Percentiles rank a stretch among this genome's conserved stretches.
These are phyloP conservation scores for Breynia disticha DNA, from an alignment of 441 rosid species.

Conservation along the genomic window DNA sequence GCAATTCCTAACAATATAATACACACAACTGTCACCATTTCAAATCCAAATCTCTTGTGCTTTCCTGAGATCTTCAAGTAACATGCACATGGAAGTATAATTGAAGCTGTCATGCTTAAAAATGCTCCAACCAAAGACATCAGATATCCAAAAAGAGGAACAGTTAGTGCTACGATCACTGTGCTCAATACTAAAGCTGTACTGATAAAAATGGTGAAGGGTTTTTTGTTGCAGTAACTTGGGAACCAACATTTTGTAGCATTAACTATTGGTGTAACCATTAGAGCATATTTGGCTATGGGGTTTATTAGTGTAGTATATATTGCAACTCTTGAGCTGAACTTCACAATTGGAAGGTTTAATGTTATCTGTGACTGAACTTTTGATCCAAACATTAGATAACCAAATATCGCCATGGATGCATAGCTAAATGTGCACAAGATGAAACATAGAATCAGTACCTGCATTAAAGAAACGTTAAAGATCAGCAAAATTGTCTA, in stretches of 20 bases:
- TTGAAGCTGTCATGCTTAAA: constrained; percentile 56
- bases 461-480: constrained; percentile 28
- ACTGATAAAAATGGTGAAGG: constrained; percentile 30
- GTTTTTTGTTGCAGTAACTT: constrained; percentile 25
- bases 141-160: constrained; percentile 68
- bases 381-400: constrained; percentile 65
- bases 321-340: constrained; percentile 66
- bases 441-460: constrained; percentile 58
- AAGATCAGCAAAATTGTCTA: neutral
- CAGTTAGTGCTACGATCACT: constrained; percentile 45
- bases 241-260: constrained; percentile 39
- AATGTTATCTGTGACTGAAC: constrained; percentile 71
- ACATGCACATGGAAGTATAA: constrained; percentile 63
- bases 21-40: constrained; percentile 26
- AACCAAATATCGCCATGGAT: constrained; percentile 73
- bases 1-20: constrained; percentile 31
- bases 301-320: constrained; percentile 76
- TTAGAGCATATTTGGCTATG: constrained; percentile 69
- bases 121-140: constrained; percentile 90
- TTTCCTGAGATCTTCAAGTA: constrained; percentile 71
- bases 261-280: constrained; percentile 71
- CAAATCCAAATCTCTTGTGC: constrained; percentile 32
- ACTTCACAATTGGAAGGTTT: constrained; percentile 49
- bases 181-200: constrained; percentile 47
- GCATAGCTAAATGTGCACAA: constrained; percentile 61